phyloP scores from a whole-genome alignment of 129 eudicot genomes.

The Escallonia rubra region DNA sequence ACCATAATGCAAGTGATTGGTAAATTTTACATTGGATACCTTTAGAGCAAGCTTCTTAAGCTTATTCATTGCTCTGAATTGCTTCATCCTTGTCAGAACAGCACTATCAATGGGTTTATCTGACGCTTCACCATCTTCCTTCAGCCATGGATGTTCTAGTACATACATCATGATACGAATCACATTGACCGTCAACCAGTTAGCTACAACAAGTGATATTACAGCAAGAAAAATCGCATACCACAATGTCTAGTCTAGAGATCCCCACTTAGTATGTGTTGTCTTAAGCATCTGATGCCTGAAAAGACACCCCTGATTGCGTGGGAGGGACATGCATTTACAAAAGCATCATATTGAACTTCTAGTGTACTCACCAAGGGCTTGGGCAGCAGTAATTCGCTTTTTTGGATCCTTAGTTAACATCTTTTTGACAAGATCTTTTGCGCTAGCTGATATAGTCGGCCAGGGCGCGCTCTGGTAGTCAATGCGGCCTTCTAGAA shows the following conservation, averaged over 20 bases:
- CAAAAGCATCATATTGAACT: not conserved
- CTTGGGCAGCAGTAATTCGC: conserved; percentile 80
- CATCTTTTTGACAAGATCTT: conserved; percentile 80
- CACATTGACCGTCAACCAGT: not conserved
- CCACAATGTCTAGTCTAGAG: not conserved
- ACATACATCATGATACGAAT: conserved; percentile 10
- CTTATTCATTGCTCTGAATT: conserved; percentile 96
- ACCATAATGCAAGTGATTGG: no score
- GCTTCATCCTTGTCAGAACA: conserved; percentile 85
- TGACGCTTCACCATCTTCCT: conserved; percentile 84
- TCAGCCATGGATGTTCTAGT: conserved; percentile 94
- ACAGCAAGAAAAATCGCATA: not conserved
- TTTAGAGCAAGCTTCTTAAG: conserved; percentile 80
- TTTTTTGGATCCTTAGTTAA: conserved; percentile 59
- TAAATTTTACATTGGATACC: conserved; percentile 28
- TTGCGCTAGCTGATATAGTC: conserved; percentile 69
- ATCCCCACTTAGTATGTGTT: not conserved
- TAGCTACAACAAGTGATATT: not conserved
- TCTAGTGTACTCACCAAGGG: conserved; percentile 53
- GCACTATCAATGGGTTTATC: conserved; percentile 82
- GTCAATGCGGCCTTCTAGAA: conserved; percentile 52
- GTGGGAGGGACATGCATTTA: not conserved
- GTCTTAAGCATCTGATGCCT: no score
- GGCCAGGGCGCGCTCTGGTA: conserved; percentile 77
- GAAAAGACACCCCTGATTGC: not conserved